Conservation (phyloP, 2,329 filamentous ascomycete genomes). For the Xylaria polymorpha region DNA sequence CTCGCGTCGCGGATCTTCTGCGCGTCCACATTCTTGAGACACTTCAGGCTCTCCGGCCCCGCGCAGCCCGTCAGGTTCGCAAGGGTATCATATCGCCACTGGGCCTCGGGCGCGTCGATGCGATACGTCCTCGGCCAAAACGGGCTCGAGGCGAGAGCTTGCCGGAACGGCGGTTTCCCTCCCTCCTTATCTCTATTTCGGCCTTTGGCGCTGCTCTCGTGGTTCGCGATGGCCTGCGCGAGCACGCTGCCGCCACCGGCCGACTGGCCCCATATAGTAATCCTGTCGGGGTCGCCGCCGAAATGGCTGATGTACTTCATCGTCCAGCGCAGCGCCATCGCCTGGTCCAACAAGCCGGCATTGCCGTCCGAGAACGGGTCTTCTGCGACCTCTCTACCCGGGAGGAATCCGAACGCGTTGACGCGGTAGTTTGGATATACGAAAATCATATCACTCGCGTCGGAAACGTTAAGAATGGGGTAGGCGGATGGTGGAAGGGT, state of each 20-base stretch:
- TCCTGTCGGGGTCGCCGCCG: constrained; percentile 60
- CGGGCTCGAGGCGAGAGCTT: constrained; percentile 62
- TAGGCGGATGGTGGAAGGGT: constrained; percentile 66
- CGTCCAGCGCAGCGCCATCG: constrained; percentile 62
- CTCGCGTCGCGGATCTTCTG: constrained; percentile 65
- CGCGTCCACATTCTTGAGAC: constrained; percentile 65
- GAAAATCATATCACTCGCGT: constrained; percentile 60
- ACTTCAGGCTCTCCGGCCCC: constrained; percentile 60
- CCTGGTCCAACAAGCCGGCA: constrained; percentile 63
- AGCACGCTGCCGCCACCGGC: constrained; percentile 66
- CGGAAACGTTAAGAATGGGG: constrained; percentile 67
- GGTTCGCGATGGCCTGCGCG: constrained; percentile 61
- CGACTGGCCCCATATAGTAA: constrained; percentile 66
- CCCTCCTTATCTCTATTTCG: constrained; percentile 45
- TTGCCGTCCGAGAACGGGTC: constrained; percentile 59
- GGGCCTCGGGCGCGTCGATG: constrained; percentile 62
- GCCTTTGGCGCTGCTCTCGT: constrained; percentile 43
- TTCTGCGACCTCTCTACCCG: constrained; percentile 50
- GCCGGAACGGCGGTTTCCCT: constrained; percentile 58
- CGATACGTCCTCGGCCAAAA: constrained; percentile 70
- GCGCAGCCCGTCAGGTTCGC: constrained; percentile 61
- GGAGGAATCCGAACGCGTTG: constrained; percentile 67
- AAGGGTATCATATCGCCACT: constrained; percentile 62
- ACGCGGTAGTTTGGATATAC: constrained; percentile 64
- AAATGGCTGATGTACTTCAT: constrained; percentile 59